Percentiles rank a stretch among this genome's conserved stretches.
Evolutionary conservation across 2,329 filamentous ascomycete genomes (phyloP).

Genomic region (Fusarium sp.): DNA sequence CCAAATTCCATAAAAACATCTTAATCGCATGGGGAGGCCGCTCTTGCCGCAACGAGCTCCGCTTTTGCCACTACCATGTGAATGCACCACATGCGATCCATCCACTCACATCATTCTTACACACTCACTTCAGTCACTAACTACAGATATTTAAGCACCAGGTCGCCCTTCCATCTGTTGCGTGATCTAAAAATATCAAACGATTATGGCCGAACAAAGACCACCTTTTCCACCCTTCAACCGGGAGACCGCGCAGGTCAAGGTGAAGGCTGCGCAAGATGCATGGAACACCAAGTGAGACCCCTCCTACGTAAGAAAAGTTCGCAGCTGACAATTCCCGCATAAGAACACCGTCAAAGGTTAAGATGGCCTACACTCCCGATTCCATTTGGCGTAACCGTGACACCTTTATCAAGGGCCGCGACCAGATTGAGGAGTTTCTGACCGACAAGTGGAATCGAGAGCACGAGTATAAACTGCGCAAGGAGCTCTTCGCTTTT

Average conservation of each 20-base stretch:
- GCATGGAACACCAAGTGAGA: constrained; percentile 83
- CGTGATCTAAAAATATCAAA: neutral
- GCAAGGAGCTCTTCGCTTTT: constrained; percentile 89
- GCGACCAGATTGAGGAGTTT: constrained; percentile 76
- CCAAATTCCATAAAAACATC: no score
- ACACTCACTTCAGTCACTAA: neutral
- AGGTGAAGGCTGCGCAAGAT: constrained; percentile 88
- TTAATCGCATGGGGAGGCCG: neutral
- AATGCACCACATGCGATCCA: neutral
- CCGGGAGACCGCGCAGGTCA: constrained; percentile 76
- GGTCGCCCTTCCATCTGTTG: neutral
- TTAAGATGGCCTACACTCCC: constrained; percentile 81
- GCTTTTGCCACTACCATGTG: constrained; percentile 1
- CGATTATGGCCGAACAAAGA: constrained; percentile 37
- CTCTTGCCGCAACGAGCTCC: constrained; percentile 13
- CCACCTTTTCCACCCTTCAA: constrained; percentile 80
- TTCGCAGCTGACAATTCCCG: neutral
- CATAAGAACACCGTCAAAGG: constrained; percentile 71
- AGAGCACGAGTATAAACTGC: constrained; percentile 79
- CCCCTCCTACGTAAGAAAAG: no score
- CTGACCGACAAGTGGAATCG: constrained; percentile 80
- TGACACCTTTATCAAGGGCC: constrained; percentile 77
- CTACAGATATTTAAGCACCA: neutral
- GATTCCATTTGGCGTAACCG: constrained; percentile 88
- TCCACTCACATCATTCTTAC: neutral